phyloP scores from a whole-genome alignment of 2,329 filamentous ascomycete species.

The Cladophialophora yegresii region DNA sequence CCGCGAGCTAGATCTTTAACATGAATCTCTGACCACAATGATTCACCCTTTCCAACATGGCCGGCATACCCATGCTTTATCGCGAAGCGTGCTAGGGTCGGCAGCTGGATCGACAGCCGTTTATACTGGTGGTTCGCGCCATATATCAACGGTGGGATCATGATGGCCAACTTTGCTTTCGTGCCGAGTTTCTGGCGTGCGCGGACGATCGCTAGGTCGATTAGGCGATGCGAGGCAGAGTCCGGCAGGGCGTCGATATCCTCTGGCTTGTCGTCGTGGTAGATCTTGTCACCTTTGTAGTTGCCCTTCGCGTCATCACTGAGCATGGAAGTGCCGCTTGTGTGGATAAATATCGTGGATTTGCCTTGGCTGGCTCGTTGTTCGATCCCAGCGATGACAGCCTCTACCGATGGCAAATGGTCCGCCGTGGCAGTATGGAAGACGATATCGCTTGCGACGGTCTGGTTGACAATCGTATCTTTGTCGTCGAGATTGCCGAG shows the following conservation, averaged over 20 bases:
- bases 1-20: conserved; percentile 52
- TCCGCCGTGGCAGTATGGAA: conserved; percentile 56
- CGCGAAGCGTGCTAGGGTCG: conserved; percentile 52
- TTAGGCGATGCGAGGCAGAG: conserved; percentile 48
- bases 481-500: conserved; percentile 49
- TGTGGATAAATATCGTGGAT: conserved; percentile 54
- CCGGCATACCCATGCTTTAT: conserved; percentile 53
- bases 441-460: conserved; percentile 46
- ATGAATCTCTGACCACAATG: conserved; percentile 50
- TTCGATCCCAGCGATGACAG: conserved; percentile 50
- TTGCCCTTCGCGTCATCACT: conserved; percentile 44
- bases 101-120: conserved; percentile 52
- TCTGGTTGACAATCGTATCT: conserved; percentile 44
- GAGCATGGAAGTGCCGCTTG: conserved; percentile 49
- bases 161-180: conserved; percentile 51
- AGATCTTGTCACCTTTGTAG: conserved; percentile 46
- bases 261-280: conserved; percentile 46
- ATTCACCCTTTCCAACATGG: conserved; percentile 49
- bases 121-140: conserved; percentile 46
- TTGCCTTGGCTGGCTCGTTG: conserved; percentile 44
- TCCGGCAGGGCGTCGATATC: conserved; percentile 49
- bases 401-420: conserved; percentile 50
- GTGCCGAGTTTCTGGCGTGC: conserved; percentile 43
- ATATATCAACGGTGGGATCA: conserved; percentile 54
- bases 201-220: conserved; percentile 51